Base-by-base conservation (phyloP, 192 early-diverging fungal genomes). In the Coemansia sp. region DNA sequence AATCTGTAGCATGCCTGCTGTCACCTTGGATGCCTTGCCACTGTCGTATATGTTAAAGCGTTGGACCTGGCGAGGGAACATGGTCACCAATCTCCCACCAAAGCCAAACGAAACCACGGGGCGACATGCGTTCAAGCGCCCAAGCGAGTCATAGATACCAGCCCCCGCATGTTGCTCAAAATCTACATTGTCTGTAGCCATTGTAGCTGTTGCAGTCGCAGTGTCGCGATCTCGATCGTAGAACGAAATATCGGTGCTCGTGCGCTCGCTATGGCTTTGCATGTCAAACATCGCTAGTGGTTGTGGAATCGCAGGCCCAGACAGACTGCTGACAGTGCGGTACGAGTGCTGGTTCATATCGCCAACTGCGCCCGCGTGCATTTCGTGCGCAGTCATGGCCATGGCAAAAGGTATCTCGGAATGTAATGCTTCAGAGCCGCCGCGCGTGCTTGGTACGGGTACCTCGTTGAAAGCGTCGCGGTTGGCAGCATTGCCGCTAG, bases 51-150 rank as follows among this genome's bases (percentile, higher is more conserved):
- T 58, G 35, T 68, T 78, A 34, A 82, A 74, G 35, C 79, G 68
- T 73, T 85, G 79, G 7, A 86, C 81, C 14, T 70, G 64, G 21
- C 68, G 78, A 40, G 87, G 87, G 56, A 88, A 86, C 60, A 84
- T 83, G 3, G 79, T 80, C 37, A 81, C 66, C n/a, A 89, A 58
- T 40, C 78, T 70, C 22, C 88, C 88, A 49, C 88, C 88, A 74
- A 89, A 87, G n/a, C 88, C 88, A 67, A 89, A 88, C 0, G 85
- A 70, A 14, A 82, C 68, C 22, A 89, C 47, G 3, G 88, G 88
- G 23, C 77, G 23, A n/a, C 65, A 53, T 10, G 65, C 65, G 3
- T 26, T 39, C 14, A 68, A 45, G 2, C 72, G 72, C 8, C 72
- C 65, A 21, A 68, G 53, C 8, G 72, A 62, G n/a, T 53, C 42